Percentiles rank a stretch among this genome's conserved stretches.
Conservation (phyloP, 176 grass and related monocot genomes). For the Puya raimondii region DNA sequence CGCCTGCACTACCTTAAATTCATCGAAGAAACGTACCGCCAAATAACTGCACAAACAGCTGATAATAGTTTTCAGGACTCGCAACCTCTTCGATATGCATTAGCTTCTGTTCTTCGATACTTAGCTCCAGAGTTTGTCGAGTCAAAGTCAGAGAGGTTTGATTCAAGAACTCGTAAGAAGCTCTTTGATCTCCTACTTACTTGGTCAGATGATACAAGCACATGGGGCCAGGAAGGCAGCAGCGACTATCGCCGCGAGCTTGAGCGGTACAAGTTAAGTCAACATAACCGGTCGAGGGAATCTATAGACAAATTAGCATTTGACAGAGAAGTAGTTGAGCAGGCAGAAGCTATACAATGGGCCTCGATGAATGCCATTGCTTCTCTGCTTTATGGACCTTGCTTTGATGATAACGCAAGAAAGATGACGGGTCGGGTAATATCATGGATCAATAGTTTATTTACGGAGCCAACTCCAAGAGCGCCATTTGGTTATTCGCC, state of each 20-base stretch:
- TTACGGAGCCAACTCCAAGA: slow-evolving; percentile 54
- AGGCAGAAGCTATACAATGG: slow-evolving; percentile 90
- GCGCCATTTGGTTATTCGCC: slow-evolving; percentile 82
- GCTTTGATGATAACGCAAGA: slow-evolving; percentile 98
- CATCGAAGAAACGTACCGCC: slow-evolving; percentile 86
- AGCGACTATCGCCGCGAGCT: slow-evolving; percentile 75
- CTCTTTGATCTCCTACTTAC: slow-evolving; percentile 80
- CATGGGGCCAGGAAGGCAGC: slow-evolving; percentile 59
- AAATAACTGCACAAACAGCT: slow-evolving; percentile 30
- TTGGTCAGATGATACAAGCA: slow-evolving; percentile 86
- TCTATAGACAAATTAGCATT: slow-evolving; percentile 91
- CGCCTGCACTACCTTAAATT: slow-evolving; percentile 73
- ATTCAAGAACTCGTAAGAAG: slow-evolving; percentile 65
- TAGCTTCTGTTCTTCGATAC: slow-evolving; percentile 81
- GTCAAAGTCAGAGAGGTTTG: slow-evolving; percentile 75
- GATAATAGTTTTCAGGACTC: slow-evolving; percentile 72
- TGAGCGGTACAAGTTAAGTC: slow-evolving; percentile 79
- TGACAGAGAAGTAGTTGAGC: slow-evolving; percentile 86
- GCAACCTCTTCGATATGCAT: slow-evolving; percentile 81
- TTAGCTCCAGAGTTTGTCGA: slow-evolving; percentile 93
- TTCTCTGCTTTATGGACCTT: slow-evolving; percentile 87
- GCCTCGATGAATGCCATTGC: slow-evolving; percentile 90
- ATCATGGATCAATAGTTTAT: slow-evolving; percentile 76
- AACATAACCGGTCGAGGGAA: slow-evolving; percentile 86
- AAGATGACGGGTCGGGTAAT: slow-evolving; percentile 78